Evolutionary conservation across 495 filamentous ascomycete species (phyloP).

Genomic region (Bacidia rubella): DNA sequence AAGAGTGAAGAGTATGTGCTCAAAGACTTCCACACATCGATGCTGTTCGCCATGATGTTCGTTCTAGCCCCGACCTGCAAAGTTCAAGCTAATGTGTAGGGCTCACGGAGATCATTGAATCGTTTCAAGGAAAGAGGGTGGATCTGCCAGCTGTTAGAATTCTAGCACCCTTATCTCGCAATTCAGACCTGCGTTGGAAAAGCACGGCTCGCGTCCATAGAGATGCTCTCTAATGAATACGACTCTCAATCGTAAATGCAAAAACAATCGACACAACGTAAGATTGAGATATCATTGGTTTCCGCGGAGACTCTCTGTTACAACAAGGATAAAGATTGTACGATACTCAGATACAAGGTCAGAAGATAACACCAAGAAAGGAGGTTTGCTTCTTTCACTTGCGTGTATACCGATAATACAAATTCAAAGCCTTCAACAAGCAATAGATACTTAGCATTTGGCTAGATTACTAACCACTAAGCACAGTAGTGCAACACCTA

Average conservation of each 20-base stretch:
- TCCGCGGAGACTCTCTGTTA: background rate
- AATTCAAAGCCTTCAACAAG: background rate
- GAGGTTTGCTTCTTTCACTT: background rate
- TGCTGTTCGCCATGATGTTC: background rate
- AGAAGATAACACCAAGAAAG: background rate
- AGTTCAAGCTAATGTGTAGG: background rate
- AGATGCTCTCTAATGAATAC: background rate
- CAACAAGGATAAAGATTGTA: background rate
- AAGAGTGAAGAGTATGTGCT: background rate
- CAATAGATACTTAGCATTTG: background rate
- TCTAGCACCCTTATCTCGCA: background rate
- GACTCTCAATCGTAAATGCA: background rate
- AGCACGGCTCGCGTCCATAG: background rate
- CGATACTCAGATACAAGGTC: background rate
- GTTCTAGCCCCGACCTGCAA: background rate
- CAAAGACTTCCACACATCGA: background rate
- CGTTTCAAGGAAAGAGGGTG: background rate
- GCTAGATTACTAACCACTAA: background rate
- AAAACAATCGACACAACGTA: background rate
- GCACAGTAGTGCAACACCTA: background rate
- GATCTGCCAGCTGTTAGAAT: background rate
- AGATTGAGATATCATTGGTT: background rate
- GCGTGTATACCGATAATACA: background rate
- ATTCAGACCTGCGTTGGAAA: background rate
- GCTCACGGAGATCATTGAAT: background rate